A percentile compares a stretch with the other conserved stretches of the same genome.
These are phyloP conservation scores for Aspergillus costaricaensis DNA, from an alignment of 2,329 filamentous ascomycete genomes.

Conservation along the genomic window DNA sequence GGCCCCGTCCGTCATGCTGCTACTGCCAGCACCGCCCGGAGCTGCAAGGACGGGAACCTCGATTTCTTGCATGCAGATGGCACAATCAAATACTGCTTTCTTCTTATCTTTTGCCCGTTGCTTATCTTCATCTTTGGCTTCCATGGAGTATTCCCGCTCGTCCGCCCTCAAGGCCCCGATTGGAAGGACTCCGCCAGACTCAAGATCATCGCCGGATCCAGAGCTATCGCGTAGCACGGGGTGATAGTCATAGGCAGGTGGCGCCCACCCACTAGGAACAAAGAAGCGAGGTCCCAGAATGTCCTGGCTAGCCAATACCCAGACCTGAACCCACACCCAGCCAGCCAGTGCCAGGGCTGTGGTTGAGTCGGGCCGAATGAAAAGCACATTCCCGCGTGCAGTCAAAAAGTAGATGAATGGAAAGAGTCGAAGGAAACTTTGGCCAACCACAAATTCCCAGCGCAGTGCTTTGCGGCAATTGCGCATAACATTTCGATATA, in stretches of 20 bases:
- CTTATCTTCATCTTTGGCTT: constrained; percentile 47
- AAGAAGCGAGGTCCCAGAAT: constrained; percentile 87
- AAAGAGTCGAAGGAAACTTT: constrained; percentile 74
- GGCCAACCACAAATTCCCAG: constrained; percentile 86
- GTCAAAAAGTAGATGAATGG: constrained; percentile 87
- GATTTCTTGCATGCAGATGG: constrained; percentile 89
- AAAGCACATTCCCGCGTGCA: constrained; percentile 75
- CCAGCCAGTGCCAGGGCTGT: constrained; percentile 66
- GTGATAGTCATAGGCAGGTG: constrained; percentile 84
- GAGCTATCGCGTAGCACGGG: constrained; percentile 67
- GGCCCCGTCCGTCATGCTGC: constrained; percentile 45
- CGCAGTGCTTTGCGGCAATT: constrained; percentile 90
- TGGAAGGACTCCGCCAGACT: constrained; percentile 73
- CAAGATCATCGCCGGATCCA: constrained; percentile 68
- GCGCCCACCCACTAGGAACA: constrained; percentile 67
- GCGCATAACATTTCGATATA: constrained; percentile 82
- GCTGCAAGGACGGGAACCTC: constrained; percentile 76
- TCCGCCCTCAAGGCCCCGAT: constrained; percentile 67
- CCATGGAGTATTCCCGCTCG: constrained; percentile 41
- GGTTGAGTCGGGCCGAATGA: constrained; percentile 67
- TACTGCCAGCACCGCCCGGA: constrained; percentile 53
- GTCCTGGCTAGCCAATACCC: constrained; percentile 77
- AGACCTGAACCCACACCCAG: constrained; percentile 88
- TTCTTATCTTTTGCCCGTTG: constrained; percentile 49
- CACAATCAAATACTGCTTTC: constrained; percentile 76